These are phyloP conservation scores for Cryptosporidium parvum DNA, from an alignment of 169 alveolate genomes.

Conservation along the genomic window DNA sequence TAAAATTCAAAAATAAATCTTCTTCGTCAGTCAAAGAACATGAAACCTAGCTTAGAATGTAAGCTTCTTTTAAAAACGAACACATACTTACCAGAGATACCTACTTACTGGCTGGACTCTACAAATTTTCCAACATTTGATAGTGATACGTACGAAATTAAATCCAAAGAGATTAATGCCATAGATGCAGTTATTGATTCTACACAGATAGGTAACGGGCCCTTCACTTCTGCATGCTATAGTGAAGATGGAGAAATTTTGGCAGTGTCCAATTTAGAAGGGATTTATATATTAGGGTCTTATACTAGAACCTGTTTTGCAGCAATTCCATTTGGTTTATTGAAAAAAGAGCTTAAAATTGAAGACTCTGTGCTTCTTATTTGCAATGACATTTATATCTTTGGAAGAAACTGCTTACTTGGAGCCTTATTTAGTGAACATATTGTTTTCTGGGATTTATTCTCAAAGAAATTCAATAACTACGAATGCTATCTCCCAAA, in stretches of 20 bases:
- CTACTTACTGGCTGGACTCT: slow-evolving; percentile 42
- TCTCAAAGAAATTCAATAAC: not conserved
- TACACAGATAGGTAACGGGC: not conserved
- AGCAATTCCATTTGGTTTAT: slow-evolving; percentile 5
- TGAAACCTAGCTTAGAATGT: slow-evolving; percentile 51
- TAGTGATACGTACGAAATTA: not conserved
- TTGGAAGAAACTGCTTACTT: not conserved
- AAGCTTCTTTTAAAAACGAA: slow-evolving; percentile 18
- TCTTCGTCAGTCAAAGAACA: not conserved
- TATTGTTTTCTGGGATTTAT: slow-evolving; percentile 34
- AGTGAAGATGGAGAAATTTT: slow-evolving; percentile 71
- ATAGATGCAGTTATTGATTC: not conserved
- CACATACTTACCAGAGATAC: slow-evolving; percentile 58
- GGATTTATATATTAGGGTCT: slow-evolving; percentile 53
- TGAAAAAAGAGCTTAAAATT: not conserved
- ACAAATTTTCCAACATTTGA: slow-evolving; percentile 18
- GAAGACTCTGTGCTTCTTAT: slow-evolving; percentile 5
- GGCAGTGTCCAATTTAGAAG: slow-evolving; percentile 12
- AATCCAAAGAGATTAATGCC: not conserved
- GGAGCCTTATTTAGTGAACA: slow-evolving; percentile 10
- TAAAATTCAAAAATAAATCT: not conserved
- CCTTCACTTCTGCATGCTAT: slow-evolving; percentile 32
- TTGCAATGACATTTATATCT: slow-evolving; percentile 12
- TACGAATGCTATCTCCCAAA: slow-evolving; percentile 7
- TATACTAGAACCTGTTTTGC: slow-evolving; percentile 59